A percentile compares a stretch with the other conserved stretches of the same genome.
Evolutionary conservation across 345 rosid species (phyloP).

Genomic region (Mangifera indica): DNA sequence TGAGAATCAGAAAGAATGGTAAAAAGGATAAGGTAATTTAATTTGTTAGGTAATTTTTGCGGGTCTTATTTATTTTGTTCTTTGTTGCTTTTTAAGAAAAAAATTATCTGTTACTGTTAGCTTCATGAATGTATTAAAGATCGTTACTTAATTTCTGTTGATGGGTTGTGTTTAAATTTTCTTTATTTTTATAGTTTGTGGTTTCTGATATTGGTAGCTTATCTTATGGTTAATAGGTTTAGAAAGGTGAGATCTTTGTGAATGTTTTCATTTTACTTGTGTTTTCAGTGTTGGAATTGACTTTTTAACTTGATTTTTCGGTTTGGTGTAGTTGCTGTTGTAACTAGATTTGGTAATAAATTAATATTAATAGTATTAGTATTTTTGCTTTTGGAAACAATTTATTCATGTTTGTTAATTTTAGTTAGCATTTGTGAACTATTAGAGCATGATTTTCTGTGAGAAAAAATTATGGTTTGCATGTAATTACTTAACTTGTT

Average conservation of each 20-base stretch:
- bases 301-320: neutral
- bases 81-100: neutral
- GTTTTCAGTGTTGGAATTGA: constrained; percentile 2
- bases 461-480: constrained; percentile 1
- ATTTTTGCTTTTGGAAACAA: neutral
- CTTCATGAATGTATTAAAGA: constrained; percentile 16
- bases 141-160: constrained; percentile 7
- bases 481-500: neutral
- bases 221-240: constrained; percentile 3
- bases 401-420: neutral
- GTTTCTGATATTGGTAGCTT: neutral
- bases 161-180: constrained; percentile 11
- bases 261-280: neutral
- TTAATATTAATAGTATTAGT: neutral
- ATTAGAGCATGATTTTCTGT: neutral
- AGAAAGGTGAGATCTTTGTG: constrained; percentile 21
- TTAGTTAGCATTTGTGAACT: neutral
- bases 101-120: neutral
- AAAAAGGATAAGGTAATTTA: constrained; percentile 68
- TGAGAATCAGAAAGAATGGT: constrained; percentile 55
- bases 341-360: neutral
- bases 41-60: neutral
- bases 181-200: neutral
- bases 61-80: neutral
- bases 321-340: neutral